A percentile compares a stretch with the other conserved stretches of the same genome.
These are phyloP conservation scores for Naegleria fowleri DNA, from an alignment of 208 protist species.

Conservation along the genomic window DNA sequence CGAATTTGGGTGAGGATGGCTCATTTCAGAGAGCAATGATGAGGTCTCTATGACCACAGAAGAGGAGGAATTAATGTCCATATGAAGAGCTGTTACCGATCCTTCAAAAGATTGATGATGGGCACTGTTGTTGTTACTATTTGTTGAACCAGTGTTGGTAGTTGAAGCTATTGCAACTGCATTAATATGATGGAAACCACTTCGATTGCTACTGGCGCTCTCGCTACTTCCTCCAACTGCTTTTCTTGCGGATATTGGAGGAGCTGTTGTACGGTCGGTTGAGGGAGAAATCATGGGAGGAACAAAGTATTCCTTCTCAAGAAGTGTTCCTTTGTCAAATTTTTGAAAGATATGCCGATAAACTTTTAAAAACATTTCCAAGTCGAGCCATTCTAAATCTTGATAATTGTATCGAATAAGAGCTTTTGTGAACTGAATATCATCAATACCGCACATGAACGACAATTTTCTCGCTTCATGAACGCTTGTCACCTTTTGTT, in stretches of 20 bases:
- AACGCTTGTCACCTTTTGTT: neutral
- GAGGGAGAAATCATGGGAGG: neutral
- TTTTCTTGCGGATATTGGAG: neutral
- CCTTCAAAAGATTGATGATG: too few relatives aligned
- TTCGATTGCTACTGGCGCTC: too few relatives aligned
- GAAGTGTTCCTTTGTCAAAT: neutral
- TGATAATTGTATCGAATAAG: neutral
- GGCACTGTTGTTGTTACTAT: too few relatives aligned
- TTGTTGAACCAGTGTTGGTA: too few relatives aligned
- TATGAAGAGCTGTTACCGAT: too few relatives aligned
- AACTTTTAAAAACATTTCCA: neutral
- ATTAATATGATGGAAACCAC: too few relatives aligned
- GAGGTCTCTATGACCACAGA: too few relatives aligned
- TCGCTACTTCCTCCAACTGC: neutral
- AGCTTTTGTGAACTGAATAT: neutral
- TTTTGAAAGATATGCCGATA: neutral
- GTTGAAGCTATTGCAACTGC: too few relatives aligned
- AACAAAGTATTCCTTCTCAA: neutral
- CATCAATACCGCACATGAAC: neutral
- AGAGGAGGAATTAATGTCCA: too few relatives aligned
- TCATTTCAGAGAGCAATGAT: too few relatives aligned
- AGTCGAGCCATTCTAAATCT: neutral
- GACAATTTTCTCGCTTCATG: neutral
- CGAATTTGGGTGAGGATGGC: too few relatives aligned
- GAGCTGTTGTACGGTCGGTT: neutral